Evolutionary conservation across 495 filamentous ascomycete genomes (phyloP), one percentile per base, ranked within the genome.

Genomic region (Podospora appendiculata): DNA sequence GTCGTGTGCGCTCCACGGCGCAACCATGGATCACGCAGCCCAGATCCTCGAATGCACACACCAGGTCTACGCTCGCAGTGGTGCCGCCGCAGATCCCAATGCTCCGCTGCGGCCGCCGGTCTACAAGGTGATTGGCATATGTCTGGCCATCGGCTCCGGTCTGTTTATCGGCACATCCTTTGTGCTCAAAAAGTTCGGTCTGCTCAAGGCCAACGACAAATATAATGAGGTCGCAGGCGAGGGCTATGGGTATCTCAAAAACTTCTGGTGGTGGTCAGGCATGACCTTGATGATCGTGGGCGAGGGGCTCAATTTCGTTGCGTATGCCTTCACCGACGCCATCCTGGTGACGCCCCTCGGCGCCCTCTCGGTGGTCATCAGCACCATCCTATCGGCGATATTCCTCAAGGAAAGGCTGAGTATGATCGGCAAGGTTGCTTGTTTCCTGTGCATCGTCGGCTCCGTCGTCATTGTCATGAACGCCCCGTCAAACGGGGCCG

Each of bases 271-370:
- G 93, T 98, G 93, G 93, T 66, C 71, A 18, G 93, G 93, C 56
- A 98, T 98, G 94, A 90, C 80, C 16, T 74, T 98, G 63, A 98
- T 98, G 93, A 94, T 97, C 57, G 61, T 97, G 41, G 93, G 93
- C 46, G 93, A 98, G 70, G 82, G 93, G 35, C 95, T 92, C 81
- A 98, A 98, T 69, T 96, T 98, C 62, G 90, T 88, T 51, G 94
- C 93, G 18, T 98, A 98, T 64, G 88, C 89, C 43, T 97, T 98
- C 63, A 91, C 93, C 59, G 93, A 98, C 68, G 93, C 93, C 45
- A 96, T 98, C 59, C 70, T 98, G 55, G 93, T 98, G 44, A 96
- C 93, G 7, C 92, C 94, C 10, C 69, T 98, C 50, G 93, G 93
- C 48, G 93, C 93, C n/a, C 76, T 97, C 47, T 90, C 89, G 0